Conservation (phyloP, 257 asterid genomes). For the Gentiana straminea region DNA sequence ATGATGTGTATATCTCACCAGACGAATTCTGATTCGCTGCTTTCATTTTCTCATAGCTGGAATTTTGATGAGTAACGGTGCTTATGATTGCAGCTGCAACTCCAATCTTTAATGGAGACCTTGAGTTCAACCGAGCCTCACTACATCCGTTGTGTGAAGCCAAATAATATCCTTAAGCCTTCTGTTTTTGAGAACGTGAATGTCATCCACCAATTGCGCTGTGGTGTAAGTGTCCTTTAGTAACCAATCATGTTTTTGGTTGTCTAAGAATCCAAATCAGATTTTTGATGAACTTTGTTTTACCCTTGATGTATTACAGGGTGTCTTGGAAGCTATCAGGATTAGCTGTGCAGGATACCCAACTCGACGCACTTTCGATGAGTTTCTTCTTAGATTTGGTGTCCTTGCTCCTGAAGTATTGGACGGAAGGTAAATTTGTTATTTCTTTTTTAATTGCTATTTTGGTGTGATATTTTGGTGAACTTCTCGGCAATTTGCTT, state of each 20-base stretch:
- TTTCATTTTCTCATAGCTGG: constrained; percentile 12
- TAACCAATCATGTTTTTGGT: constrained; percentile 12
- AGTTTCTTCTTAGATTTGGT: constrained; percentile 97
- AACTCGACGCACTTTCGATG: constrained; percentile 91
- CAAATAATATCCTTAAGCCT: constrained; percentile 88
- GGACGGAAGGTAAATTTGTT: constrained; percentile 47
- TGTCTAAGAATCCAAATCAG: background rate
- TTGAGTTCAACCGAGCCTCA: constrained; percentile 93
- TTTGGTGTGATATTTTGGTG: background rate
- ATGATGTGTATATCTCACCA: no score
- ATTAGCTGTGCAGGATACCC: constrained; percentile 99
- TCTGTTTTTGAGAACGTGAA: constrained; percentile 85
- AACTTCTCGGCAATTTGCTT: no score
- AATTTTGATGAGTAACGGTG: constrained; percentile 17
- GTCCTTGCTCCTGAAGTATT: constrained; percentile 76
- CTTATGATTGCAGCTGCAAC: constrained; percentile 70
- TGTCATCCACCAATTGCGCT: constrained; percentile 88
- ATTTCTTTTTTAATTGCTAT: constrained; percentile 9
- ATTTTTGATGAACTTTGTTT: background rate
- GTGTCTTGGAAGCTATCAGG: constrained; percentile 97
- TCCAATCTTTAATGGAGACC: constrained; percentile 96
- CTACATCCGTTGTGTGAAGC: constrained; percentile 98
- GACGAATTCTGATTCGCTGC: background rate
- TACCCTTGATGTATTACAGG: constrained; percentile 30
- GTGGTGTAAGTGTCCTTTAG: constrained; percentile 80